Evolutionary conservation across 2,329 filamentous ascomycete genomes (phyloP), one percentile per base, ranked within the genome.

Genomic region (Cordyceps fumosorosea): DNA sequence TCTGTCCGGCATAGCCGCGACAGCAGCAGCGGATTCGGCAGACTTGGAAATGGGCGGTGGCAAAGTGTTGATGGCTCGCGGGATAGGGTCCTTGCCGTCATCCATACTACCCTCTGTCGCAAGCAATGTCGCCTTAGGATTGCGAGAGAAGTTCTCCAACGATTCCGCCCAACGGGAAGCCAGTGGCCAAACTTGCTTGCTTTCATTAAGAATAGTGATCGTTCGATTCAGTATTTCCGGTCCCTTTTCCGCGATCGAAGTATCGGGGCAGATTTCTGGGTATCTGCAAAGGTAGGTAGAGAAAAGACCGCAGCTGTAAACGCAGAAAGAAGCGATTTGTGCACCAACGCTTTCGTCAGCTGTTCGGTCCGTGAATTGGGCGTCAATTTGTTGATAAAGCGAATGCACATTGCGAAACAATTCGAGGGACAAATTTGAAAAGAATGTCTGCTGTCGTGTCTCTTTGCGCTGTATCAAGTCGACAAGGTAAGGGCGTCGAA

Each of bases 301-400:
- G 60, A 84, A 76, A 26, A 84, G 72, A 16, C 80, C 81, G 64
- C 81, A 83, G n/a, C 75, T 81, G 57, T 83, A 84, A 14, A 83
- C 80, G 61, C 79, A 81, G 65, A 84, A 84, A 1, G 80, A 79
- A 18, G 80, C 76, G 74, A 84, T 83, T 67, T 83, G 81, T 2
- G 80, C 80, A 2, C 81, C 81, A 18, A 81, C 76, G 42, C 78
- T 78, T 64, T 81, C 80, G 37, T 81, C 77, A 0, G 75, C 71
- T 1, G 76, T 71, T 6, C 78, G 75, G 5, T 76, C 74, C 16
- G 76, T 76, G 63, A 82, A 83, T 60, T 83, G 80, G 5, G 78
- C 77, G 53, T 81, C 76, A 18, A 83, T 77, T 63, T 83, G 81
- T 53, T 80, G 75, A 63, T 78, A 82, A 3, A 84, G 67, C 1